These are phyloP conservation scores for Trifolium repens DNA, from an alignment of 306 rosid species.

Conservation along the genomic window DNA sequence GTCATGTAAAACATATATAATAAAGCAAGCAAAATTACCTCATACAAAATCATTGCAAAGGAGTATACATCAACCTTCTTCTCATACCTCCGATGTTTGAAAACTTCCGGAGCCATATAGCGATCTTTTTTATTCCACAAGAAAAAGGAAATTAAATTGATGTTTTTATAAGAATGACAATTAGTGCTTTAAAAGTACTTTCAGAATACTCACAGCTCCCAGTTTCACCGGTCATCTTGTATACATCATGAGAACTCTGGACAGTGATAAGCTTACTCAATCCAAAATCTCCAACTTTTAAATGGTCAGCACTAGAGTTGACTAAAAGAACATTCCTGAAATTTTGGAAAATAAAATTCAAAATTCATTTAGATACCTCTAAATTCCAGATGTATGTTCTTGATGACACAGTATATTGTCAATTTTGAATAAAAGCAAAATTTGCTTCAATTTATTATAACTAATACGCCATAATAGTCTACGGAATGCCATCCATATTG, in stretches of 20 bases:
- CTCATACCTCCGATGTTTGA: conserved; percentile 88
- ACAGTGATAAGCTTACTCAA: conserved; percentile 96
- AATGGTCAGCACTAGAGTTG: conserved; percentile 93
- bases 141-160: conserved; percentile 38
- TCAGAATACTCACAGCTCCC: conserved; percentile 88
- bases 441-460: conserved; percentile 36
- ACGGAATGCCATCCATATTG: conserved; percentile 15
- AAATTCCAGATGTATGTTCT: conserved; percentile 37
- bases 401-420: conserved; percentile 31
- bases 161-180: conserved; percentile 18
- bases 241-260: conserved; percentile 89
- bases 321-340: conserved; percentile 95
- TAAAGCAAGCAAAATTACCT: conserved; percentile 63
- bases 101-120: conserved; percentile 99
- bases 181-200: conserved; percentile 18
- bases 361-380: conserved; percentile 21
- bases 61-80: conserved; percentile 97
- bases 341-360: conserved; percentile 43
- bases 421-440: conserved; percentile 10
- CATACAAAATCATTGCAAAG: conserved; percentile 89
- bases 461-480: conserved; percentile 10
- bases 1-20: conserved; percentile 19
- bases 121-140: conserved; percentile 69
- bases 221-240: conserved; percentile 99
- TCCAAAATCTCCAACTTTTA: conserved; percentile 98